Percentiles rank a stretch among this genome's conserved stretches.
phyloP scores from a whole-genome alignment of 257 asterid genomes.

The Forsythia suspensa region DNA sequence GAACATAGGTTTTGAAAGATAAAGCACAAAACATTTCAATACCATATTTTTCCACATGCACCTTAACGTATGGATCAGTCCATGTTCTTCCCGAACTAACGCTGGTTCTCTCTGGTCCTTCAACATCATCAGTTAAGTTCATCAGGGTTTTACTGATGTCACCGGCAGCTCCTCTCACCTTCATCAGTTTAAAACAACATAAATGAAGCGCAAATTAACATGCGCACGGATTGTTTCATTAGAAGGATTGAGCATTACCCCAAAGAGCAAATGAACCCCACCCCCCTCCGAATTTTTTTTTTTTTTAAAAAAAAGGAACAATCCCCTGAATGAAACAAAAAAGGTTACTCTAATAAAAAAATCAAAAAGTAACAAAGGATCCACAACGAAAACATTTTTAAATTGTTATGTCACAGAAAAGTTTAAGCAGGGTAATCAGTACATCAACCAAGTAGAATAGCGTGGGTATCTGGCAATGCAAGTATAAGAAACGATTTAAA shows the following conservation, averaged over 20 bases:
- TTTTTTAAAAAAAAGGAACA: not conserved
- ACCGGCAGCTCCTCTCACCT: slow-evolving; percentile 54
- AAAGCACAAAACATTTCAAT: slow-evolving; percentile 15
- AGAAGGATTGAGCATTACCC: not conserved
- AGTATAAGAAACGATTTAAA: not conserved
- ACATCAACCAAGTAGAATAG: not conserved
- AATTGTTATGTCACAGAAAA: not conserved
- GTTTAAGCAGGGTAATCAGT: not conserved
- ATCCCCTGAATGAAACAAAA: not conserved
- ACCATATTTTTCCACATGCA: slow-evolving; percentile 11
- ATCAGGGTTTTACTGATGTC: slow-evolving; percentile 38
- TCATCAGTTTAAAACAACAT: slow-evolving; percentile 31
- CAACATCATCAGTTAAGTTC: slow-evolving; percentile 49
- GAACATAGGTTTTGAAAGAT: not conserved
- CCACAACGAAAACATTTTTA: not conserved
- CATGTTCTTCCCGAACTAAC: slow-evolving; percentile 57
- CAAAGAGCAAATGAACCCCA: not conserved
- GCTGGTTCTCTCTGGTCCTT: slow-evolving; percentile 54
- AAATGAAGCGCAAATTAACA: slow-evolving; percentile 11
- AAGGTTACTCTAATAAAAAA: not conserved
- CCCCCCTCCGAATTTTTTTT: not conserved
- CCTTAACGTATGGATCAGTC: slow-evolving; percentile 62
- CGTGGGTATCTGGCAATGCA: not conserved
- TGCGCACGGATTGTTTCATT: slow-evolving; percentile 9
- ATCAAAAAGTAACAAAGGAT: not conserved